Percentiles rank a stretch among this genome's conserved stretches.
Evolutionary conservation across 441 rosid species (phyloP).

Genomic region (Euphorbia neoarborescens): DNA sequence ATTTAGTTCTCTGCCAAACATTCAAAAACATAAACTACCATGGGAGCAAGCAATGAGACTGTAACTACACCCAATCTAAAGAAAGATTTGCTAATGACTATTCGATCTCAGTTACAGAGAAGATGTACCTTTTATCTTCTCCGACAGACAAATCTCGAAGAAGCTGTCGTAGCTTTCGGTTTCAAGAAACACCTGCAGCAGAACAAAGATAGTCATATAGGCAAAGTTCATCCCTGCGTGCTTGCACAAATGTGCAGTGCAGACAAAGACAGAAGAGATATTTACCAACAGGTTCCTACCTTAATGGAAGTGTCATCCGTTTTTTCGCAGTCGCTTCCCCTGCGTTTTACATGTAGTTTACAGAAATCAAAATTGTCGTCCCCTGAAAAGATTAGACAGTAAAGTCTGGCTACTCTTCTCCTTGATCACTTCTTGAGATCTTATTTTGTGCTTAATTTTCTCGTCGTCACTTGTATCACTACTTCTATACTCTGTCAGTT

Average conservation of each 20-base stretch:
- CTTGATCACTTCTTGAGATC: slow-evolving; percentile 15
- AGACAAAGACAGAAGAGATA: neutral
- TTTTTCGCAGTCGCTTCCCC: neutral
- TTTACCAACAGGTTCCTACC: slow-evolving; percentile 5
- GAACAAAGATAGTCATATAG: neutral
- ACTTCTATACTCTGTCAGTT: neutral
- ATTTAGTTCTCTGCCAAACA: neutral
- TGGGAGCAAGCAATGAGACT: neutral
- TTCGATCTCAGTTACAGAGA: neutral
- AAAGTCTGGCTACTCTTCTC: slow-evolving; percentile 4
- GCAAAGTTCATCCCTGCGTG: neutral
- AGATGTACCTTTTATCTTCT: neutral
- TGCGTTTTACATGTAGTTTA: neutral
- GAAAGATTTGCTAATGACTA: neutral
- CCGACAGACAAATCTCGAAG: neutral
- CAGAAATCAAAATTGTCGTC: slow-evolving; percentile 10
- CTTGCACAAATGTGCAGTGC: neutral
- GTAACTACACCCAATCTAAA: neutral
- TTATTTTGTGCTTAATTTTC: slow-evolving; percentile 10
- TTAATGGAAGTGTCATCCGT: neutral
- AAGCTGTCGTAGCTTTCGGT: neutral
- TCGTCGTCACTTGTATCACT: slow-evolving; percentile 10
- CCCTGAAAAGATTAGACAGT: slow-evolving; percentile 32
- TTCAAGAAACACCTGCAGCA: neutral
- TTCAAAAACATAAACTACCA: neutral